phyloP scores from a whole-genome alignment of 352 stramenopile genomes.

The Phytophthora constricta region DNA sequence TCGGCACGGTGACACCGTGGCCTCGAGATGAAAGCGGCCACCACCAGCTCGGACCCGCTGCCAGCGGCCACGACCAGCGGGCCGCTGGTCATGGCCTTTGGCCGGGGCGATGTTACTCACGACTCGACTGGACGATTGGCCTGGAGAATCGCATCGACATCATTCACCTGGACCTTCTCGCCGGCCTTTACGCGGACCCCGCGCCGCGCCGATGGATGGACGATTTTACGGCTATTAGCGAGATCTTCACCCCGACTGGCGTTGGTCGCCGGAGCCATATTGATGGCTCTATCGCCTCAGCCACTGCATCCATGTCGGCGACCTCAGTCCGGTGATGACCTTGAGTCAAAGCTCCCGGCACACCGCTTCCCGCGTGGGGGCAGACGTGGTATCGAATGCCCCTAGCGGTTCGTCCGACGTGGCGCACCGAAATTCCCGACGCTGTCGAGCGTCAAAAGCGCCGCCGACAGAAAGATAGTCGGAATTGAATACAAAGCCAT shows the following conservation, averaged over 20 bases:
- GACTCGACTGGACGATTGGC: conserved; percentile 27
- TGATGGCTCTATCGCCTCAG: no score
- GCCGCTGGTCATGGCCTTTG: conserved; percentile 13
- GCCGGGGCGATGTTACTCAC: conserved; percentile 18
- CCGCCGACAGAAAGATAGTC: not conserved
- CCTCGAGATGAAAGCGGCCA: no score
- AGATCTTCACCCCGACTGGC: no score
- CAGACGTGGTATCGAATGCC: conserved; percentile 30
- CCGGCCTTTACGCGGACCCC: conserved; percentile 3
- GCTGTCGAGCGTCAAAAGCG: not conserved
- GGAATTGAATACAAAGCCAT: not conserved
- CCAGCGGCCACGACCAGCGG: no score
- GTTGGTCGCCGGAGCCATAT: no score
- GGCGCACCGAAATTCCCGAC: conserved; percentile 32
- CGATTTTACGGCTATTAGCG: no score
- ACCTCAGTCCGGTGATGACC: conserved; percentile 26
- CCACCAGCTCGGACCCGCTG: no score
- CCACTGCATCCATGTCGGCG: conserved; percentile 10
- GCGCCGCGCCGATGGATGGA: not conserved
- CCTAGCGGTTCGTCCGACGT: not conserved
- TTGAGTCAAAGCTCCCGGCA: conserved; percentile 21
- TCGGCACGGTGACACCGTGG: no score
- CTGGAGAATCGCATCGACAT: conserved; percentile 6
- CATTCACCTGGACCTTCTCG: conserved; percentile 1
- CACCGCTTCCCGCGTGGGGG: conserved; percentile 36